A percentile compares a stretch with the other conserved stretches of the same genome.
Conservation (phyloP, 768 basidiomycete genomes). For the Tricholoma saponaceum region DNA sequence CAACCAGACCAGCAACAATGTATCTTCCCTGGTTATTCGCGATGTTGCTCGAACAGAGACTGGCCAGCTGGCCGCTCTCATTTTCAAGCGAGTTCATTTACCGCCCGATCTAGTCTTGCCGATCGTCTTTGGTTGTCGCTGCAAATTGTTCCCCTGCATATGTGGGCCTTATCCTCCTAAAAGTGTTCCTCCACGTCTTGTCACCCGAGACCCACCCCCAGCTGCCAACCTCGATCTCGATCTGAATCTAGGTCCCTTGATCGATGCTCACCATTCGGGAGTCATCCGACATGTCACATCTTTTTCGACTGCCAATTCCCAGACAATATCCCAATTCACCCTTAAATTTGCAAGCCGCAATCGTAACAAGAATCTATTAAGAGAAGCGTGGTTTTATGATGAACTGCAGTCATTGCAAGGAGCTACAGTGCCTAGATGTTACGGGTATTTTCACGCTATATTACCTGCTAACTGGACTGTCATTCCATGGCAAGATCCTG, state of each 20-base stretch:
- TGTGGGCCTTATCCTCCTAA: not conserved
- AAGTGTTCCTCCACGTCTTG: not conserved
- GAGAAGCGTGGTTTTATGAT: constrained; percentile 1
- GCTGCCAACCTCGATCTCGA: not conserved
- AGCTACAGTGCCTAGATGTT: not conserved
- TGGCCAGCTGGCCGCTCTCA: not conserved
- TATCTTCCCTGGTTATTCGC: not conserved
- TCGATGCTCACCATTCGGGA: not conserved
- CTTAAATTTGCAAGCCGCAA: not conserved
- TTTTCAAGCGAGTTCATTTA: not conserved
- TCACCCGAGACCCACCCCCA: not conserved
- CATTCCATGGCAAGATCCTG: not conserved
- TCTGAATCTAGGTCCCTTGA: not conserved
- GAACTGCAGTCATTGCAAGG: not conserved
- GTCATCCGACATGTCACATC: not conserved
- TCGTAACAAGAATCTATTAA: constrained; percentile 1
- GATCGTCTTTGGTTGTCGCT: not conserved
- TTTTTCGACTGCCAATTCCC: not conserved
- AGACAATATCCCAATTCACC: not conserved
- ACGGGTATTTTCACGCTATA: not conserved
- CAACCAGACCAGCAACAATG: not conserved
- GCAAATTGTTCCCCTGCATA: not conserved
- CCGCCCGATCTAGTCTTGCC: not conserved
- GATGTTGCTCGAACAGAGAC: not conserved
- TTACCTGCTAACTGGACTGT: not conserved